Base-by-base conservation (phyloP, 768 basidiomycete genomes). In the Kwoniella europaea region DNA sequence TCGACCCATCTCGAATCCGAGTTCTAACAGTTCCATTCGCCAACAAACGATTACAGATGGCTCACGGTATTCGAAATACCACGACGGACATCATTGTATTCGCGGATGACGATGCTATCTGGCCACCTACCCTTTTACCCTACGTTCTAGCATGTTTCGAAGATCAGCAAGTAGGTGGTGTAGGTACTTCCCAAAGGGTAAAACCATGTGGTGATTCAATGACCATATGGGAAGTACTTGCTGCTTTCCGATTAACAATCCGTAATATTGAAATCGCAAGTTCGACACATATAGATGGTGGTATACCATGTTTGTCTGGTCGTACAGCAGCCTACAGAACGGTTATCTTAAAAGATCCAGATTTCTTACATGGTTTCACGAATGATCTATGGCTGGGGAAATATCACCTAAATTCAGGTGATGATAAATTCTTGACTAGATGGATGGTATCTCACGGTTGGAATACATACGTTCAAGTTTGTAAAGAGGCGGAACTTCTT, bases 401-500 rank as follows among this genome's bases (percentile, higher is more conserved):
- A 85, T 96, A 95, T 84, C 93, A 95, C 83, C 89, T 94, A 74
- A 95, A 95, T 83, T 93, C 92, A 3, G 93, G 93, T 24, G 93
- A 94, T 84, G 92, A 93, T 86, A 94, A 96, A 84, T 96, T 93
- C 85, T 85, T 96, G 80, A 98, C 94, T 18, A 86, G 94, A 56
- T 96, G 94, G 94, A 94, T 95, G 92, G 94, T 96, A 70, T 90
- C 89, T 79, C 93, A 95, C 78, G 93, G 93, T 16, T 96, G 94
- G 94, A 91, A 87, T 82, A 95, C 93, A n/a, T 94, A 93, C 82
- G 92, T 95, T 42, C 82, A 83, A 63, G 82, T 83, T 7, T 84
- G 83, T 68, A 79, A 82, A 65, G 84, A 83, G 68, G 84, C 84
- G 29, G 93, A 95, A 84, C 85, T 95, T 15, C 85, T 94, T 71